Base-by-base conservation (phyloP, 192 early-diverging fungal species). In the Pilobolus umbonatus region DNA sequence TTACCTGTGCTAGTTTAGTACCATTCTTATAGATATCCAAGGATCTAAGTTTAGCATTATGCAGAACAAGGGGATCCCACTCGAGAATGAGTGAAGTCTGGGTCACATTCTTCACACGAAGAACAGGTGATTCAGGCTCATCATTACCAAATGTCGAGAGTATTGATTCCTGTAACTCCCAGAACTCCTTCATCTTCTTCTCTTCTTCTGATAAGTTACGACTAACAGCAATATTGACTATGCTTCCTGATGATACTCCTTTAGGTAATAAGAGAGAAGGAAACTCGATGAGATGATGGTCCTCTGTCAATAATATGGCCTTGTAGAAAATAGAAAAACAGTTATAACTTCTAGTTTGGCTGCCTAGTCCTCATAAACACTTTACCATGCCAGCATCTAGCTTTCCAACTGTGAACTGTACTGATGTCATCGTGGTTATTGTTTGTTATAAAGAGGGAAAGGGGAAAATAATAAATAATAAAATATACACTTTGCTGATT, bases 211-310 rank as follows among this genome's bases (percentile, higher is more conserved):
- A 80, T 10, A 77, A 68, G 77, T 98, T 93, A 35, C 96, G 87
- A 60, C 86, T 89, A 25, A 99, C 92, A 29, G 94, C 87, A 56
- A 99, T 85, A 72, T 93, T 99, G 61, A 99, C 90, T 40, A 99
- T 90, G 14, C 92, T 96, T 25, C 97, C 97, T 17, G 93, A 87
- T 14, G 84, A 76, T 15, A 98, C 93, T 15, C 93, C 94, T 51
- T 88, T 90, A 35, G 97, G 97, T 45, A 99, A 79, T 22, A 99
- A 89, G 9, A 95, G 77, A 6, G 97, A 89, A 2, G 97, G 97
- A 63, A 99, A 98, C 74, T 99, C 96, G 57, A 99, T 94, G 19
- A 97, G 80, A 75, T 99, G 96, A 80, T 99, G 92, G 71, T 97
- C 91, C 64, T 93, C 94, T 25, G 96, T 98, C 43, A 99, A 76